Base-by-base conservation (phyloP, 108 stramenopile species). In the Cyclotella kingstonii region DNA sequence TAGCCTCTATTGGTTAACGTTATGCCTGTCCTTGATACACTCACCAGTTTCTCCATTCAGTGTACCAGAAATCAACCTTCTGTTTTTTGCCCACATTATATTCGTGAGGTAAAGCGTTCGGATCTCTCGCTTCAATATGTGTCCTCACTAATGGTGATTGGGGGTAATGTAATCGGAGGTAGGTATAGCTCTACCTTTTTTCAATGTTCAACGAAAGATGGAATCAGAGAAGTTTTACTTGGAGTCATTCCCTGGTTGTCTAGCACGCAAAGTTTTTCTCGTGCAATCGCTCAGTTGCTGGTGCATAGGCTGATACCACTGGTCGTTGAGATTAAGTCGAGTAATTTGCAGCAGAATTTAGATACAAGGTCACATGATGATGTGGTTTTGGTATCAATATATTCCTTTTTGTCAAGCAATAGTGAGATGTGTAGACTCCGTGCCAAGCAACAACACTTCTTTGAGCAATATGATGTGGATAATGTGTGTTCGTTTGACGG, bases 261-360 rank as follows among this genome's bases (percentile, higher is more conserved):
- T 21, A 82, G 80, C 26, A 95, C 93, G 0, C 93, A 95, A 74
- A 47, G 91, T 5, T 90, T 90, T 45, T 81, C 79, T 27, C 59
- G 91, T 30, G 93, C 85, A 7, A 90, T 91, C 33, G 90, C 93
- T 29, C 93, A 95, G 57, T 52, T 91, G 9, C 65, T 95, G 2
- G 81, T 79, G 1, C 70, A 87, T 58, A 58, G 72, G 15, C 43
- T 91, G 14, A 84, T 90, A 23, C 93, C 93, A 21, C 51, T 83
- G 21, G 83, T 82, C 5, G 44, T 86, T 4, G 77, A 82, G 55
- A 46, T 76, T 5, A 52, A 66, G 11, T 22, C 36, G 2, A 27
- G 62, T 39, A 22, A n/a, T 36, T 45, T 30, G 3, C 11, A 46
- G 35, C 41, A 11, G 3, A 1, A 22, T 4, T 15, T 12, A 35